A percentile compares a stretch with the other conserved stretches of the same genome.
Evolutionary conservation across 2,329 filamentous ascomycete genomes (phyloP).

Genomic region (Rhinocladiella similis): DNA sequence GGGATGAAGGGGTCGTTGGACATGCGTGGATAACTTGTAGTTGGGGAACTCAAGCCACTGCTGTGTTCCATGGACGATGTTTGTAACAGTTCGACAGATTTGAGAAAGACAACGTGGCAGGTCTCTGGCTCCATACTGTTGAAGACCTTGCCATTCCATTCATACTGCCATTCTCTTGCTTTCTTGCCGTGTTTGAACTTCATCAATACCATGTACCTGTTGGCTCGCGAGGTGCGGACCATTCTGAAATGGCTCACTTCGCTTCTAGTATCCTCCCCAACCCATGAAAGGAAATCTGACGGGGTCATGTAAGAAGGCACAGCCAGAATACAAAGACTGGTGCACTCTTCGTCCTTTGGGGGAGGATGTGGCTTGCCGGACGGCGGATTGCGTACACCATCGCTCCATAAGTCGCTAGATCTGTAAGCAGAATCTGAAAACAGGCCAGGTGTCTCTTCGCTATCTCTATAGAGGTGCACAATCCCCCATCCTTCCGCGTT

Average conservation of each 20-base stretch:
- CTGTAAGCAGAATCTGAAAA: constrained; percentile 46
- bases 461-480: constrained; percentile 89
- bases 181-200: constrained; percentile 78
- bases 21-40: constrained; percentile 59
- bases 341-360: constrained; percentile 65
- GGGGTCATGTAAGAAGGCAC: constrained; percentile 93
- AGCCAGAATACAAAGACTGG: constrained; percentile 87
- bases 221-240: constrained; percentile 84
- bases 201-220: constrained; percentile 92
- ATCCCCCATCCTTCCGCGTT: constrained; percentile 75
- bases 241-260: constrained; percentile 92
- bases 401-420: constrained; percentile 26
- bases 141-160: constrained; percentile 92
- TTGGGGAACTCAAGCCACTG: constrained; percentile 35
- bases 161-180: constrained; percentile 76
- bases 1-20: constrained; percentile 66
- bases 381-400: constrained; percentile 23
- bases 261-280: constrained; percentile 82
- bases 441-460: constrained; percentile 68
- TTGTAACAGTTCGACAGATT: constrained; percentile 81
- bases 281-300: constrained; percentile 85
- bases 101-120: constrained; percentile 93
- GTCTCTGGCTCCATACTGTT: constrained; percentile 93
- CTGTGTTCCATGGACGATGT: constrained; percentile 40
- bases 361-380: constrained; percentile 21